These are phyloP conservation scores for Hypoxylon rickii DNA, from an alignment of 495 filamentous ascomycete species.

Conservation along the genomic window DNA sequence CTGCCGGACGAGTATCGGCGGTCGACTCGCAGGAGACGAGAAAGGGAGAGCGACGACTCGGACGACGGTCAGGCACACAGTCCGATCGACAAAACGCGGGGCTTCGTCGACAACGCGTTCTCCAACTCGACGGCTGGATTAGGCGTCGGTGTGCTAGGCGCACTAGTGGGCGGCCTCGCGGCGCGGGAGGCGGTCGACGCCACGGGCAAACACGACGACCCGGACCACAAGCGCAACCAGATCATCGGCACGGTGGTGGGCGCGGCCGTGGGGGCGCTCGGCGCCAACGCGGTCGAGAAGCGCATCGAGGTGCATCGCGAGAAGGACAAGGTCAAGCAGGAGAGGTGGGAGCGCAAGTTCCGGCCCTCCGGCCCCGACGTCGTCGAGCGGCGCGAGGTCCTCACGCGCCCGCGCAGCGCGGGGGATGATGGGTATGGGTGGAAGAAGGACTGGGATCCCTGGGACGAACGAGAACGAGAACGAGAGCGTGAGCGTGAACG, in stretches of 20 bases:
- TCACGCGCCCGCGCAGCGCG: constrained; percentile 20
- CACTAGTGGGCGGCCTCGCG: constrained; percentile 50
- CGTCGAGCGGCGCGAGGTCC: constrained; percentile 30
- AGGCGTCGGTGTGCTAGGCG: constrained; percentile 49
- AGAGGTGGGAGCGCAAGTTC: constrained; percentile 40
- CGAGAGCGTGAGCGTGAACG: constrained; percentile 1
- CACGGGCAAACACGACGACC: constrained; percentile 18
- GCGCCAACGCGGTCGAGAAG: constrained; percentile 53
- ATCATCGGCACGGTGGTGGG: constrained; percentile 50
- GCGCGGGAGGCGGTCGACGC: constrained; percentile 45
- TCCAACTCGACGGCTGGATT: constrained; percentile 45
- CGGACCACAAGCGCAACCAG: constrained; percentile 34
- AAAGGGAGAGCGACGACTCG: constrained; percentile 21
- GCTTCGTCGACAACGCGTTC: constrained; percentile 41
- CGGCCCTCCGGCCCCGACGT: constrained; percentile 23
- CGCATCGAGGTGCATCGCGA: constrained; percentile 40
- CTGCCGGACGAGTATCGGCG: constrained; percentile 23
- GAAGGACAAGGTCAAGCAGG: constrained; percentile 32
- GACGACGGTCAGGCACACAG: constrained; percentile 22
- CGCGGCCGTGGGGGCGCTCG: constrained; percentile 51
- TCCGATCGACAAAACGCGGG: constrained; percentile 36
- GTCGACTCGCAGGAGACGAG: constrained; percentile 21
- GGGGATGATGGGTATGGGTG: constrained; percentile 10
- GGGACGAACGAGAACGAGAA: constrained; percentile 6
- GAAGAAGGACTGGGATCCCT: constrained; percentile 24